phyloP scores from a whole-genome alignment of 768 basidiomycete species.

The Hebeloma cylindrosporum region DNA sequence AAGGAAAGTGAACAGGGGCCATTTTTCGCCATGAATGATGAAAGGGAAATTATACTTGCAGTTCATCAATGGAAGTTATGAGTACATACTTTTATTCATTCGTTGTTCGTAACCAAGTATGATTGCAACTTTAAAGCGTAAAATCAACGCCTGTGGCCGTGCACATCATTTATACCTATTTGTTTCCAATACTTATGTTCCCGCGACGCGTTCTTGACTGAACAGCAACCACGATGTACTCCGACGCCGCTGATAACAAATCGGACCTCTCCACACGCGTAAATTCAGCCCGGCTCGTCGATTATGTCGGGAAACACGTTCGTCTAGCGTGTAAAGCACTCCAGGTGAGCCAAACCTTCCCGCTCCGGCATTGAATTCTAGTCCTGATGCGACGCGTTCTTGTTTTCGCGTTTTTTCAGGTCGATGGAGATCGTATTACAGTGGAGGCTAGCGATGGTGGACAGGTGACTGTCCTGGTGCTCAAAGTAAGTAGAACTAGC shows the following conservation, averaged over 20 bases:
- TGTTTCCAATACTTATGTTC: slow-evolving; percentile 9
- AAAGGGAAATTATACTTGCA: no score
- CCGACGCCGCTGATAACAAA: slow-evolving; percentile 12
- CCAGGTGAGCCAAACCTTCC: slow-evolving; percentile 8
- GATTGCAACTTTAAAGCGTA: no score
- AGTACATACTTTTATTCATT: no score
- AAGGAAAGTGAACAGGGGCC: no score
- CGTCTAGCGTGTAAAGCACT: slow-evolving; percentile 63
- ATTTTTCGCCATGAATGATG: no score
- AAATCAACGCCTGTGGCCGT: no score
- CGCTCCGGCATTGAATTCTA: slow-evolving; percentile 1
- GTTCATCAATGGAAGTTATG: no score
- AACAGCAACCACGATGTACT: slow-evolving; percentile 18
- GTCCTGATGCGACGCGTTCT: slow-evolving; percentile 2
- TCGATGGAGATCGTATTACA: slow-evolving; percentile 46
- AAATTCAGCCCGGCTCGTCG: slow-evolving; percentile 57
- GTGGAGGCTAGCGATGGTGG: slow-evolving; percentile 71
- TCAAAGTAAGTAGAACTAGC: slow-evolving; percentile 31
- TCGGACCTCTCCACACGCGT: slow-evolving; percentile 49
- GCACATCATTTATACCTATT: slow-evolving; percentile 19
- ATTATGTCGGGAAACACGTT: slow-evolving; percentile 55
- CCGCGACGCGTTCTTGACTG: slow-evolving; percentile 9
- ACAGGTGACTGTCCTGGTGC: slow-evolving; percentile 50
- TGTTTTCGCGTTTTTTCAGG: slow-evolving; percentile 24
- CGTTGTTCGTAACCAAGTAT: no score